Percentiles rank a stretch among this genome's conserved stretches.
Evolutionary conservation across 2,329 filamentous ascomycete species (phyloP).

Genomic region (Elsinoe australis): DNA sequence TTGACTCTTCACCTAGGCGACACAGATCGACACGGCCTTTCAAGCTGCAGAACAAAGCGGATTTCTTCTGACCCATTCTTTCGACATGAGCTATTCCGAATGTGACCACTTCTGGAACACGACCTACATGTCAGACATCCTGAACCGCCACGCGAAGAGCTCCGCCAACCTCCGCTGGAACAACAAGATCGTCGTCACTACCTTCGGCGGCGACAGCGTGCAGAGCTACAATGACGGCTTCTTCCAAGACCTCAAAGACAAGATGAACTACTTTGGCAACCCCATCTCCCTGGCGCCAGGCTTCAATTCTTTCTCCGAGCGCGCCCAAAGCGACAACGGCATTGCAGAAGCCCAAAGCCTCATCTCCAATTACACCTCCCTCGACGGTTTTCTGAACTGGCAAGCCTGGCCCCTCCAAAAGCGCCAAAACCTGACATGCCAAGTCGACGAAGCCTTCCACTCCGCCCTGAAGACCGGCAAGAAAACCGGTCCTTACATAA

Average conservation of each 20-base stretch:
- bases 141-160: conserved; percentile 29
- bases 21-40: conserved; percentile 32
- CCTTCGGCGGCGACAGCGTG: conserved; percentile 31
- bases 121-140: conserved; percentile 31
- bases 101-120: conserved; percentile 34
- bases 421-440: conserved; percentile 28
- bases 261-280: conserved; percentile 26
- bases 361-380: conserved; percentile 29
- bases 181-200: conserved; percentile 32
- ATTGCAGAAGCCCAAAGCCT: conserved; percentile 24
- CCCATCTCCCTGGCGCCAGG: conserved; percentile 31
- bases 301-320: conserved; percentile 29
- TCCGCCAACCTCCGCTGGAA: conserved; percentile 32
- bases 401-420: conserved; percentile 35
- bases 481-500: conserved; percentile 34
- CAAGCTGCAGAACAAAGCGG: conserved; percentile 28
- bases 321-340: conserved; percentile 25
- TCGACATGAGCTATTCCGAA: conserved; percentile 33
- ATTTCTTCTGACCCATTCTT: conserved; percentile 34
- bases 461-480: conserved; percentile 29
- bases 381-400: conserved; percentile 36
- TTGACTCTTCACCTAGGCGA: background rate
- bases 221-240: conserved; percentile 31
- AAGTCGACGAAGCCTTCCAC: conserved; percentile 31
- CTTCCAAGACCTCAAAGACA: conserved; percentile 31